Base-by-base conservation (phyloP, 306 rosid genomes). In the Urtica urens region DNA sequence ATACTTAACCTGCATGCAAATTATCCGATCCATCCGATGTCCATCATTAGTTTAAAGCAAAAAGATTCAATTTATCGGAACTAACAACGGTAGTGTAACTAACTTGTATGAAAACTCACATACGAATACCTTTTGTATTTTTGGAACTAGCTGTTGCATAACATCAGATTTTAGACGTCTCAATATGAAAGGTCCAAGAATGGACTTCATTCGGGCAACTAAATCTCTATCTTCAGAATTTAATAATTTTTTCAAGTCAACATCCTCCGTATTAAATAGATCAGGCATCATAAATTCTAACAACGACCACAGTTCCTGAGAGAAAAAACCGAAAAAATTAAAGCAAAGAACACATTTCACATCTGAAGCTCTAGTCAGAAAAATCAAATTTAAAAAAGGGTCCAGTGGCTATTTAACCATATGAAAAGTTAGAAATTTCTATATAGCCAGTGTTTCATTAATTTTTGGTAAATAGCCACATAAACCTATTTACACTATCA, bases 251-350 rank as follows among this genome's bases (percentile, higher is more conserved):
- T 90, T 90, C 63, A 90, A 70, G 80, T 90, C 95, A 60, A 84
- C 87, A 72, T 81, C 95, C 72, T 79, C 87, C 2, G 77, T 53
- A 69, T 73, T 78, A 65, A 90, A 90, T 60, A 90, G 74, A 75
- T 84, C 88, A 60, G 95, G 97, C 95, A 90, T 60, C 95, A 90
- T 79, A 77, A 90, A 90, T 78, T 90, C 94, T 81, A 90, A 65
- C 66, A 84, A 34, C 8, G 97, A 90, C 97, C 97, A 90, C 38
- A 90, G 74, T 65, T 90, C 95, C 97, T 90, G 92, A 62, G n/a
- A 2, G 14, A 35, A 12, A 35, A 7, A 35, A 35, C 14, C 39
- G 14, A 3, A 35, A 71, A 65, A 48, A 76, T 53, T 53, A 55
- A 41, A 21, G 50, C 20, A 55, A 26, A 27, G 52, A 37, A 40